Conservation (phyloP, 2,329 filamentous ascomycete species). For the Aspergillus melleus region DNA sequence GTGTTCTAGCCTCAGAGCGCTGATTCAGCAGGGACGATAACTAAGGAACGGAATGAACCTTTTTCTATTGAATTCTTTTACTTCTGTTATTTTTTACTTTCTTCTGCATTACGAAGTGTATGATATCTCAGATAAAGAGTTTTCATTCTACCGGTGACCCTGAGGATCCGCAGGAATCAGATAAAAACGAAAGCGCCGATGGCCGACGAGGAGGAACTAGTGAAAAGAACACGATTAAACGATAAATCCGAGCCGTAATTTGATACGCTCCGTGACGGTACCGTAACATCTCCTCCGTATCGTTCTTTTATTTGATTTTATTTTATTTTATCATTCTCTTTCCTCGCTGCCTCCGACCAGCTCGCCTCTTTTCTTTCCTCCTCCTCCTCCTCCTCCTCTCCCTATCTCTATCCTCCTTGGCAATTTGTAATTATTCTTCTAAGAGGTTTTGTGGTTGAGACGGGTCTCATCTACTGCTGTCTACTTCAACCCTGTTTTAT, state of each 20-base stretch:
- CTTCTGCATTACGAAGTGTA: background rate
- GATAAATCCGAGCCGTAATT: background rate
- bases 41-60: background rate
- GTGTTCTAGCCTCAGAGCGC: background rate
- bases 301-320: background rate
- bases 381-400: background rate
- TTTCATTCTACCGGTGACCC: background rate
- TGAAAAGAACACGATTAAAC: background rate
- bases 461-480: conserved; percentile 4
- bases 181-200: background rate
- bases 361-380: conserved; percentile 5
- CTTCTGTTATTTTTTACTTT: background rate
- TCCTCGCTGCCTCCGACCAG: background rate
- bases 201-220: background rate
- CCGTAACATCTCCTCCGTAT: background rate
- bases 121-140: too few species aligned
- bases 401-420: conserved; percentile 5
- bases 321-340: background rate
- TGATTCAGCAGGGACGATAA: background rate
- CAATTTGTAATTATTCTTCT: background rate
- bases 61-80: background rate
- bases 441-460: conserved; percentile 1
- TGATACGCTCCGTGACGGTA: background rate
- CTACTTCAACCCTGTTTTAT: background rate
- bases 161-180: background rate